Evolutionary conservation across 192 early-diverging fungal genomes (phyloP), one percentile per base, ranked within the genome.

Genomic region (Borealophlyctis nickersoniae): DNA sequence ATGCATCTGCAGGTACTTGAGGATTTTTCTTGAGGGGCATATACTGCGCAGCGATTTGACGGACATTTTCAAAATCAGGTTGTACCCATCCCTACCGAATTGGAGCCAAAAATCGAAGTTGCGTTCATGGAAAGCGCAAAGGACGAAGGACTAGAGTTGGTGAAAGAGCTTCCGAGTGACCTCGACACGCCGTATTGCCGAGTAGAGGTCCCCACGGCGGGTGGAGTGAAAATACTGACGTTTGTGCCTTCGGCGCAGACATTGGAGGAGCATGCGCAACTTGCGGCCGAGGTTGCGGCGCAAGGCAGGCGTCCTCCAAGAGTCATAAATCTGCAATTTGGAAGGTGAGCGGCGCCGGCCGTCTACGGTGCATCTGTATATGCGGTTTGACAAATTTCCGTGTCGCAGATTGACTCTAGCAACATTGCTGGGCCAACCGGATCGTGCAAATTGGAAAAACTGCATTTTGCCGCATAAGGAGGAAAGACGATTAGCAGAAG

Each of bases 381-480:
- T 22, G 28, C 22, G 23, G 45, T 31, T 34, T 29, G 19, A 45
- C 34, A 9, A 13, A 28, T 29, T 52, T 30, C 61, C 19, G 2
- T 49, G 34, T 60, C 48, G 7, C 36, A 84, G 84, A 67, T 75
- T 70, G 36, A 78, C 89, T 0, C 67, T 93, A 49, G 88, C 91
- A 0, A 74, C 74, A 7, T 70, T 89, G 4, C 63, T 95, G 32
- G 89, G 76, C 0, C 67, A 62, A 0, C 88, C 90, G 16, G 82
- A 89, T 14, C 78, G 90, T 55, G 86, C 80, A 56, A 77, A 90
- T 66, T 98, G 95, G 95, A 92, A 87, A 71, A 65, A 71, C 22
- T 94, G 92, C 61, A 63, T 82, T 4, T 75, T 88, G 33, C 52
- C 75, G 1, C 70, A 83, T 50, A 84, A 85, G n/a, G 81, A 87